A percentile compares a stretch with the other conserved stretches of the same genome.
Evolutionary conservation across 2,329 filamentous ascomycete genomes (phyloP).

Genomic region (Colletotrichum liriopes): DNA sequence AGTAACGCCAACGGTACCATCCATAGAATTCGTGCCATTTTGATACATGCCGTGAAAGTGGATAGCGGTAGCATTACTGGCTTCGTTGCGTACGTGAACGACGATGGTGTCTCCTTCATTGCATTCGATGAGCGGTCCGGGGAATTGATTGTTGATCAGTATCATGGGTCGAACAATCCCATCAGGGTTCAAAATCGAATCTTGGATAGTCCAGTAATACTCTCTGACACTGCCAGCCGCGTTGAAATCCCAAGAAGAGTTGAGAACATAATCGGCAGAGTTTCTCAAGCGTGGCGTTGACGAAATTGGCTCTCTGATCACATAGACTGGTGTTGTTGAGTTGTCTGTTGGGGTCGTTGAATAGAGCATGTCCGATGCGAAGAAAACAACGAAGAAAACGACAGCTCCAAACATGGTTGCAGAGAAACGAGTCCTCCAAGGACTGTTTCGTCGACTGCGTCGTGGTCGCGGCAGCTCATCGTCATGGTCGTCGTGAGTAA

Average conservation of each 20-base stretch:
- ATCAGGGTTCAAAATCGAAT: constrained; percentile 73
- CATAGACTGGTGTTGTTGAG: not conserved
- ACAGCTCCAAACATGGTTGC: not conserved
- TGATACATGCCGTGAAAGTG: constrained; percentile 87
- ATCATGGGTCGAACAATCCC: constrained; percentile 73
- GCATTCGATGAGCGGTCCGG: constrained; percentile 79
- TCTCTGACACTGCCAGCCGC: constrained; percentile 66
- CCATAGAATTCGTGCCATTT: constrained; percentile 82
- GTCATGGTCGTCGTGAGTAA: not conserved
- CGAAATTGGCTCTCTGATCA: constrained; percentile 12
- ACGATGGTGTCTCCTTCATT: constrained; percentile 82
- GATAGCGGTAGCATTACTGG: constrained; percentile 76
- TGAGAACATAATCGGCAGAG: constrained; percentile 70
- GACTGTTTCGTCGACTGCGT: not conserved
- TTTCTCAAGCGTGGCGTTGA: constrained; percentile 49
- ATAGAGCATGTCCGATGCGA: constrained; percentile 1
- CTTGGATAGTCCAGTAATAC: constrained; percentile 73
- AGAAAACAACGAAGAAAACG: constrained; percentile 20
- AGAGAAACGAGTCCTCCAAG: not conserved
- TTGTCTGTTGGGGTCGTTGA: not conserved
- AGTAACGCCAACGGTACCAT: constrained; percentile 78
- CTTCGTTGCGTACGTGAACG: constrained; percentile 78
- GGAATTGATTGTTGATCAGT: constrained; percentile 82
- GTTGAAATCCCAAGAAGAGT: constrained; percentile 69
- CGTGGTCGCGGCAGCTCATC: not conserved